phyloP scores from a whole-genome alignment of 1,284 basidiomycete genomes.

The Naganishia albida region DNA sequence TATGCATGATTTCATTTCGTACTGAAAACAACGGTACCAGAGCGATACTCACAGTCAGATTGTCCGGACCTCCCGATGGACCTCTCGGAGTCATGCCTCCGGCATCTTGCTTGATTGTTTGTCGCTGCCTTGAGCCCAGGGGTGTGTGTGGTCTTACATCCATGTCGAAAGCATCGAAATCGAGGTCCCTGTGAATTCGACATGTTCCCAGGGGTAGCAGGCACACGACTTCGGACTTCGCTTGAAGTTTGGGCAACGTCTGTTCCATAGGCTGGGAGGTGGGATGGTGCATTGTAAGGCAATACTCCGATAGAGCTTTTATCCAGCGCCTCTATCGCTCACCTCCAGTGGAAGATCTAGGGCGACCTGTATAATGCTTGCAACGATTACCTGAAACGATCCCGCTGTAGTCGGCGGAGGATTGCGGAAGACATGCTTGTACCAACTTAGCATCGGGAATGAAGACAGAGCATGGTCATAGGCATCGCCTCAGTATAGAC shows the following conservation, averaged over 20 bases:
- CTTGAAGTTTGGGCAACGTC: slow-evolving; percentile 5
- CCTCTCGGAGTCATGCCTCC: not conserved
- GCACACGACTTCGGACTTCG: slow-evolving; percentile 7
- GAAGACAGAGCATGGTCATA: not conserved
- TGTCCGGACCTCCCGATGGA: not conserved
- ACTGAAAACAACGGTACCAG: too few species aligned
- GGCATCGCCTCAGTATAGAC: too few species aligned
- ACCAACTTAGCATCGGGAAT: not conserved
- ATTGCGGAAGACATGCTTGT: slow-evolving; percentile 19
- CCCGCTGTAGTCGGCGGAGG: not conserved
- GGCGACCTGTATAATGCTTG: slow-evolving; percentile 3
- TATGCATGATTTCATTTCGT: too few species aligned
- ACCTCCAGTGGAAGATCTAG: not conserved
- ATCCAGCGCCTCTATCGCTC: not conserved
- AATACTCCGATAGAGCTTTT: not conserved
- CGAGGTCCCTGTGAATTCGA: not conserved
- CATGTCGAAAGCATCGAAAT: not conserved
- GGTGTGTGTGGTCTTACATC: slow-evolving; percentile 5
- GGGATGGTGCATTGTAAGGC: not conserved
- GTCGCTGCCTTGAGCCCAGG: not conserved
- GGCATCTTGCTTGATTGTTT: not conserved
- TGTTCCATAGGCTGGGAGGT: slow-evolving; percentile 10
- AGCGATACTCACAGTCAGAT: too few species aligned
- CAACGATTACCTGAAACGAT: slow-evolving; percentile 4
- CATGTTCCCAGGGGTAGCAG: slow-evolving; percentile 9